phyloP scores from a whole-genome alignment of 768 basidiomycete genomes.

The Rhodocollybia butyracea region DNA sequence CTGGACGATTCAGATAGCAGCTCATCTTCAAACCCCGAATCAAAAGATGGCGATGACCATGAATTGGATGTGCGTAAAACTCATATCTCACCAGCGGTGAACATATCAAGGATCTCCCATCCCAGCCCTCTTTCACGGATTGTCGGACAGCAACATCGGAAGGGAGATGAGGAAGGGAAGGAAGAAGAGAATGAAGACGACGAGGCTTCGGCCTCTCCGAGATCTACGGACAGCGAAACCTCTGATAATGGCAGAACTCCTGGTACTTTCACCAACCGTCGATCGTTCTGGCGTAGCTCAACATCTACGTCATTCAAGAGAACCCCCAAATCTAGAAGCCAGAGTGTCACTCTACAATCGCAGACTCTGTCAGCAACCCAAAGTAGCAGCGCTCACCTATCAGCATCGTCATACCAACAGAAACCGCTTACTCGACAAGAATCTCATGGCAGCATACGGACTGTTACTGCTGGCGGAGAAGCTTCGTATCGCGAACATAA shows the following conservation, averaged over 20 bases:
- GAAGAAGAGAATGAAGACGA: slow-evolving; percentile 35
- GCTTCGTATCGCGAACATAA: slow-evolving; percentile 30
- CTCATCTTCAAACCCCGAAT: slow-evolving; percentile 37
- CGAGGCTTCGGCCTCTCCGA: slow-evolving; percentile 61
- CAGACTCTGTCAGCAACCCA: background rate
- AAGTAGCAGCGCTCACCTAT: slow-evolving; percentile 51
- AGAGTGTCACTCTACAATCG: slow-evolving; percentile 55
- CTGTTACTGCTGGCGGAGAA: slow-evolving; percentile 57
- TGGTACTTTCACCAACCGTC: slow-evolving; percentile 24
- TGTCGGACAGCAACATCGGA: slow-evolving; percentile 52
- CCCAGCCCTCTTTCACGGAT: slow-evolving; percentile 69
- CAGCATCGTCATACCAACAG: slow-evolving; percentile 17
- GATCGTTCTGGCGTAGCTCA: slow-evolving; percentile 28
- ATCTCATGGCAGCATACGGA: slow-evolving; percentile 68
- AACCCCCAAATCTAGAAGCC: slow-evolving; percentile 48
- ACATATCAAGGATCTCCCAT: slow-evolving; percentile 31
- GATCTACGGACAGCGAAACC: slow-evolving; percentile 64
- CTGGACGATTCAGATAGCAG: slow-evolving; percentile 65
- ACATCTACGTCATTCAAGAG: slow-evolving; percentile 15
- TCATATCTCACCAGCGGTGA: slow-evolving; percentile 32
- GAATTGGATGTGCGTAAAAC: slow-evolving; percentile 17
- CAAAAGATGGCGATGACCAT: slow-evolving; percentile 25
- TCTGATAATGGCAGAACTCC: slow-evolving; percentile 15
- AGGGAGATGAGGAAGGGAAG: slow-evolving; percentile 37
- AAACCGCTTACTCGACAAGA: slow-evolving; percentile 37